phyloP scores from a whole-genome alignment of 2,329 filamentous ascomycete genomes.

The Microdochium trichocladiopsis region DNA sequence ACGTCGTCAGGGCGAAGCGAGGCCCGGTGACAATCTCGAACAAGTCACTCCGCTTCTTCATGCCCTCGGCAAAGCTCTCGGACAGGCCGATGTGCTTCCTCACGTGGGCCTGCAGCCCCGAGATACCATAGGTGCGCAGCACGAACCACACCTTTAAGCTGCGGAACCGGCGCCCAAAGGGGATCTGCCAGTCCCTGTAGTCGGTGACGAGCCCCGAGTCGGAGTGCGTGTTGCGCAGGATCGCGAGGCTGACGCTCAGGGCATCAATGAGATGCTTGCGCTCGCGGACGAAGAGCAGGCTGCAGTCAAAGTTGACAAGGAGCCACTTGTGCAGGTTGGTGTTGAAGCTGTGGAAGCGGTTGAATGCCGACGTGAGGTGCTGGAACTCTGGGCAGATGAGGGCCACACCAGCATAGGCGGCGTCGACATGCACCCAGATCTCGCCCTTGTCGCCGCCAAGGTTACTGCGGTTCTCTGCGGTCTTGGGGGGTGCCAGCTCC shows the following conservation, averaged over 20 bases:
- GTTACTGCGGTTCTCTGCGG: neutral
- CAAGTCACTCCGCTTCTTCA: constrained; percentile 56
- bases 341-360: constrained; percentile 78
- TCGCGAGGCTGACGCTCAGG: constrained; percentile 71
- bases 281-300: constrained; percentile 71
- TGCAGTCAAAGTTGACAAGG: constrained; percentile 84
- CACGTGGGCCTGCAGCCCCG: constrained; percentile 69
- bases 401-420: constrained; percentile 83
- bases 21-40: constrained; percentile 72
- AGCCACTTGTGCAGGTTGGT: constrained; percentile 98
- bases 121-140: constrained; percentile 71
- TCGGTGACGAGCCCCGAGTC: constrained; percentile 83
- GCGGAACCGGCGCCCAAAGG: constrained; percentile 81
- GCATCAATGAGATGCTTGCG: constrained; percentile 72
- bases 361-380: constrained; percentile 53
- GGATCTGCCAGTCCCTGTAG: constrained; percentile 96
- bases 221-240: constrained; percentile 74
- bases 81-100: constrained; percentile 61
- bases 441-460: constrained; percentile 24
- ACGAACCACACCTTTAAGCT: constrained; percentile 95
- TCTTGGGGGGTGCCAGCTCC: constrained; percentile 14
- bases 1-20: constrained; percentile 71
- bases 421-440: constrained; percentile 91
- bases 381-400: constrained; percentile 78
- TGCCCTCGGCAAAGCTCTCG: constrained; percentile 58